Percentiles rank a stretch among this genome's conserved stretches.
Conservation (phyloP, 495 filamentous ascomycete species). For the Xylaria palmicola region DNA sequence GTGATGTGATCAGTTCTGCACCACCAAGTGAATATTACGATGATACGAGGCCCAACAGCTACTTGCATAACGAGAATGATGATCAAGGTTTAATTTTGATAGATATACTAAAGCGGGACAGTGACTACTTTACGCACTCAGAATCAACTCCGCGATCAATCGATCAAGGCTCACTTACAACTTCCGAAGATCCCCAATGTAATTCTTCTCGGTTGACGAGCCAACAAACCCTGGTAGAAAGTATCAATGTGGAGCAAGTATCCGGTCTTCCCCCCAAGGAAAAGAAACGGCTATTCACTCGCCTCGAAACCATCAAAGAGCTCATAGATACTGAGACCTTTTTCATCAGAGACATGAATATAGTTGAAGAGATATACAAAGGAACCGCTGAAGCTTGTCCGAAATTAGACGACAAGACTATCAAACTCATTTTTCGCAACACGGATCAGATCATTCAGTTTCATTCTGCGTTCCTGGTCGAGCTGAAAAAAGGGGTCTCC, state of each 20-base stretch:
- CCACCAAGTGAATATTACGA: slow-evolving; percentile 38
- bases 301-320: slow-evolving; percentile 81
- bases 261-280: slow-evolving; percentile 34
- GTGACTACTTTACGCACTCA: slow-evolving; percentile 29
- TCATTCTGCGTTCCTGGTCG: slow-evolving; percentile 70
- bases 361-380: slow-evolving; percentile 95
- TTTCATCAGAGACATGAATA: slow-evolving; percentile 90
- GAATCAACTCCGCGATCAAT: slow-evolving; percentile 34
- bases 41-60: slow-evolving; percentile 44
- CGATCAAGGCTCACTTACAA: slow-evolving; percentile 36
- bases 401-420: slow-evolving; percentile 75
- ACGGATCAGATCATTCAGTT: slow-evolving; percentile 83
- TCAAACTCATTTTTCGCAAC: slow-evolving; percentile 87
- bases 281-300: slow-evolving; percentile 54
- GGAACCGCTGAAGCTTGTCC: slow-evolving; percentile 83
- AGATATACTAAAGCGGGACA: slow-evolving; percentile 33
- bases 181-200: slow-evolving; percentile 27
- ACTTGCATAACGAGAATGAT: slow-evolving; percentile 31
- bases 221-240: slow-evolving; percentile 30
- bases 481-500: slow-evolving; percentile 72
- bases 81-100: slow-evolving; percentile 27
- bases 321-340: slow-evolving; percentile 86
- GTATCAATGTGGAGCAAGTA: slow-evolving; percentile 23
- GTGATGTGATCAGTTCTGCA: slow-evolving; percentile 22
- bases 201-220: slow-evolving; percentile 22